phyloP scores from a whole-genome alignment of 768 basidiomycete species.

The Boletus reticulatus region DNA sequence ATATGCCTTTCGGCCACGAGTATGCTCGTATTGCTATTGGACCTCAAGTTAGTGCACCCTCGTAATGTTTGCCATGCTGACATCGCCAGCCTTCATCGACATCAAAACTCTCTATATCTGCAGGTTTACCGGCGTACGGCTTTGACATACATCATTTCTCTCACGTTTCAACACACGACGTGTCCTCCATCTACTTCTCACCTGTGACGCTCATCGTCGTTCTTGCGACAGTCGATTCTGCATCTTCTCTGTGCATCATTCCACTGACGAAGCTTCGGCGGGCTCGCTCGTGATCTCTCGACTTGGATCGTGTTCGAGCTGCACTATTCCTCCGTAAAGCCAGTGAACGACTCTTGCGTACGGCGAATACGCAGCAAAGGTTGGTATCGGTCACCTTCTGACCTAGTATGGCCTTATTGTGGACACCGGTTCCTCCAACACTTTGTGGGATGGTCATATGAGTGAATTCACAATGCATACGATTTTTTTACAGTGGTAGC shows the following conservation, averaged over 20 bases:
- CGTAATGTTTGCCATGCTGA: too few species aligned
- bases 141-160: neutral
- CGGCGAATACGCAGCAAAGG: constrained; percentile 15
- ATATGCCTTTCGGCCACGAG: too few species aligned
- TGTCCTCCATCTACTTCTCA: neutral
- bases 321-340: neutral
- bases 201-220: neutral
- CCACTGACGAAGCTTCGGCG: constrained; percentile 13
- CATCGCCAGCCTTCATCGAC: too few species aligned
- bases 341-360: constrained; percentile 9
- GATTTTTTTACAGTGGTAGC: constrained; percentile 12
- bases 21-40: too few species aligned
- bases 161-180: too few species aligned
- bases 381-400: constrained; percentile 26
- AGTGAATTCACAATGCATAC: neutral
- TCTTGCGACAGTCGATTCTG: constrained; percentile 1
- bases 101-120: too few species aligned
- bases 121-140: too few species aligned
- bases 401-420: constrained; percentile 29
- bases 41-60: too few species aligned
- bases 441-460: constrained; percentile 11
- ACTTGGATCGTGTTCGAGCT: constrained; percentile 17
- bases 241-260: neutral
- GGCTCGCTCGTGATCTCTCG: constrained; percentile 10
- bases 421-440: constrained; percentile 34